Percentiles rank a stretch among this genome's conserved stretches.
Evolutionary conservation across 2,329 filamentous ascomycete species (phyloP).

Genomic region (Xylariaceae sp.): DNA sequence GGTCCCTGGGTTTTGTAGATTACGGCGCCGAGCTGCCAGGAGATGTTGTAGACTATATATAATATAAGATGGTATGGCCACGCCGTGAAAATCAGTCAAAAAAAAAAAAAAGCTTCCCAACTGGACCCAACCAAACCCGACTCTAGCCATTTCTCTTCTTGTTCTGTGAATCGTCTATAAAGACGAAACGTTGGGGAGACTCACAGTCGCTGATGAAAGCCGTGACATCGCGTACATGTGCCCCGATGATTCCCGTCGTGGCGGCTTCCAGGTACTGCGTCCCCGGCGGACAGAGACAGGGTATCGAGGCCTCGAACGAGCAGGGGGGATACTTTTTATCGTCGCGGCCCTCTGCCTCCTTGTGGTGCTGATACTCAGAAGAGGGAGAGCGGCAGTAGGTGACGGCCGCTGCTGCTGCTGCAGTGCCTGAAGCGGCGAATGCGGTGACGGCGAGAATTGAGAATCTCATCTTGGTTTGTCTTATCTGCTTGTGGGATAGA

Average conservation of each 20-base stretch:
- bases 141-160: too few species aligned
- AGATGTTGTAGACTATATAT: constrained; percentile 5
- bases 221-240: constrained; percentile 1
- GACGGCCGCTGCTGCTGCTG: too few species aligned
- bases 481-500: too few species aligned
- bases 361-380: too few species aligned
- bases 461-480: constrained; percentile 1
- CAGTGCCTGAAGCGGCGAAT: background rate
- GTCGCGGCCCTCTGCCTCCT: too few species aligned
- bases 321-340: background rate
- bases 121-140: too few species aligned
- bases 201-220: constrained; percentile 4
- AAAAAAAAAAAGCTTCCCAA: too few species aligned
- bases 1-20: constrained; percentile 6
- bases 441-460: background rate
- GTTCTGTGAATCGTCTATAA: too few species aligned
- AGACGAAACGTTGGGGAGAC: background rate
- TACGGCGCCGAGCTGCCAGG: constrained; percentile 3
- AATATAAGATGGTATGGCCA: background rate
- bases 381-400: background rate
- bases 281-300: constrained; percentile 2
- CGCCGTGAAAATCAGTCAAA: too few species aligned
- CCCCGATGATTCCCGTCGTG: constrained; percentile 3
- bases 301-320: constrained; percentile 1
- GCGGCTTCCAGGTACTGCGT: constrained; percentile 6